phyloP scores from a whole-genome alignment of 148 eudicot species.

The Pharnaceum exiguum region DNA sequence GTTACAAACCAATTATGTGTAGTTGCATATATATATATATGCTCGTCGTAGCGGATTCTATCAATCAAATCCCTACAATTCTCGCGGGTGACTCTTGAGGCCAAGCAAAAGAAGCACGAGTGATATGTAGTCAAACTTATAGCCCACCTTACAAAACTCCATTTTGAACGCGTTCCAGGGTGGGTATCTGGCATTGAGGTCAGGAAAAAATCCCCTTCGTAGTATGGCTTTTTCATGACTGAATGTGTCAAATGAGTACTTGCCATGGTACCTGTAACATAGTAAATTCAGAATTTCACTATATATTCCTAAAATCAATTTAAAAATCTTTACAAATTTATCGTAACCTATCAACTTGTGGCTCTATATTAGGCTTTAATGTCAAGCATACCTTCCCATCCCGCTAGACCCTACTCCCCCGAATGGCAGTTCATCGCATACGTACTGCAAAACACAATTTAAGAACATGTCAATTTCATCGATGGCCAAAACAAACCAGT shows the following conservation, averaged over 20 bases:
- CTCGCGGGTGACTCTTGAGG: constrained; percentile 24
- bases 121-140: constrained; percentile 45
- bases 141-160: constrained; percentile 60
- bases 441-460: constrained; percentile 36
- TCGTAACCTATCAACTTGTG: too few relatives aligned
- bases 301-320: too few relatives aligned
- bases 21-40: neutral
- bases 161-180: constrained; percentile 87
- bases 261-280: constrained; percentile 96
- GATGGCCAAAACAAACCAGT: too few relatives aligned
- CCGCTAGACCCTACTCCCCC: constrained; percentile 98
- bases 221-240: constrained; percentile 87
- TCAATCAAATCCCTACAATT: neutral
- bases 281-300: too few relatives aligned
- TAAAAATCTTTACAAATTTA: too few relatives aligned
- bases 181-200: constrained; percentile 74
- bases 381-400: too few relatives aligned
- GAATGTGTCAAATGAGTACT: constrained; percentile 82
- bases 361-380: too few relatives aligned
- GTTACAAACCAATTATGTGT: too few relatives aligned
- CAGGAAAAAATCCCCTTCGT: constrained; percentile 53
- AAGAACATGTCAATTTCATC: neutral
- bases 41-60: neutral
- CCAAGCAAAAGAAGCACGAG: constrained; percentile 55
- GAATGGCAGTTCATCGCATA: constrained; percentile 73